Base-by-base conservation (phyloP, 305 asterid species). In the Fraxinus latifolia region DNA sequence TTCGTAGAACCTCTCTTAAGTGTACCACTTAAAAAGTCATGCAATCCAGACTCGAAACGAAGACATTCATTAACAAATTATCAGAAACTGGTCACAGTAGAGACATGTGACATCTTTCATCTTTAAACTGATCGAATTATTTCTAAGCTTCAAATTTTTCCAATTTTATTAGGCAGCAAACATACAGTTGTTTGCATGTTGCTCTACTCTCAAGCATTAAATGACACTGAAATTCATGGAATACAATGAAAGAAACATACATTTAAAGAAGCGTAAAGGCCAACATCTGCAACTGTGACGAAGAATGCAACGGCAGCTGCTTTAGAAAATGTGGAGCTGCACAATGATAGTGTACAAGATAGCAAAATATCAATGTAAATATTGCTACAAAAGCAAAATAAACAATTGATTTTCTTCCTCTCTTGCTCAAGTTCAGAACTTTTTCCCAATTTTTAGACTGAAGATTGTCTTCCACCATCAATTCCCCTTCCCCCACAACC, bases 231-330 rank as follows among this genome's bases (percentile, higher is more conserved):
- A 67, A 67, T 25, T 67, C 36, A 25, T 11, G 17, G 17, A 67
- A 67, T 25, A 67, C 19, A 27, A 27, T 3, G 7, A 67, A 23
- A 67, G 15, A 19, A 81, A 47, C 81, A n/a, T 87, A 94, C 99
- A 90, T 86, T 80, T 82, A 94, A 82, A 67, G 97, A 92, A 86
- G 97, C 88, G 19, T 25, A 70, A 80, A 87, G 89, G 11, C 98
- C 99, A 74, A 89, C 91, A 65, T 95, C 98, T 14, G 94, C 93
- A 81, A 93, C 91, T 80, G 89, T 92, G 81, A 84, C 82, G 84
- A 87, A 90, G 86, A 95, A 89, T 21, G 97, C 89, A 83, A 92
- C 97, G 42, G 82, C 84, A 32, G 99, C 97, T 34, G 93, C 98
- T 84, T 91, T 92, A 21, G 94, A 82, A 83, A 94, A 93, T 5